A percentile compares a stretch with the other conserved stretches of the same genome.
Conservation (phyloP, 2,329 filamentous ascomycete genomes). For the Alternaria burnsii region DNA sequence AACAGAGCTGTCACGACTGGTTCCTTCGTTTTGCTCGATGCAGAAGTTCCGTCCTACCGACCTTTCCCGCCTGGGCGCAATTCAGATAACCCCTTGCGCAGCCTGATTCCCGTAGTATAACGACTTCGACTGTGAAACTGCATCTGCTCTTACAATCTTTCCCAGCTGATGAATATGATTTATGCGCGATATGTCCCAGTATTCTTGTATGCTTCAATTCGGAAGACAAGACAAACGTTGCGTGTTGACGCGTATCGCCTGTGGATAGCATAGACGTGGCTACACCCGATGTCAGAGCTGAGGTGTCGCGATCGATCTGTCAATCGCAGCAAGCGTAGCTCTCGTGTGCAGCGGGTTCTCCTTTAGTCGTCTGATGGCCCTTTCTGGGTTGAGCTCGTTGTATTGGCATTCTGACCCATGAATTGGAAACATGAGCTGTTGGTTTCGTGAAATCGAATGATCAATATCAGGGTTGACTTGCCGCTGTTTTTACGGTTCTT, state of each 20-base stretch:
- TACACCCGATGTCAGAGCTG: background rate
- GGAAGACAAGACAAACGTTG: background rate
- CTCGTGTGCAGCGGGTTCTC: background rate
- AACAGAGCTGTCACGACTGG: background rate
- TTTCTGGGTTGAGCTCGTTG: background rate
- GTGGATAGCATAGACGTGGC: background rate
- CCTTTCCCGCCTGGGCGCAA: background rate
- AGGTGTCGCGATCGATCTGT: background rate
- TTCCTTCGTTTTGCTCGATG: background rate
- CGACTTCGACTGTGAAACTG: background rate
- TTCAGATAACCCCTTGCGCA: background rate
- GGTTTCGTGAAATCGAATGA: fast-evolving
- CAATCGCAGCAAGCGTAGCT: background rate
- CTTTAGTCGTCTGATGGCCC: background rate
- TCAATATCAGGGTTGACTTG: background rate
- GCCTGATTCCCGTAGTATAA: background rate
- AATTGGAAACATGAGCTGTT: background rate
- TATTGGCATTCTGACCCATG: background rate
- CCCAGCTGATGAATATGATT: background rate
- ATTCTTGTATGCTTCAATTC: background rate
- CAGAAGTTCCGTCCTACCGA: background rate
- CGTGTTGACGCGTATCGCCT: background rate
- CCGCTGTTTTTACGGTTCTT: background rate
- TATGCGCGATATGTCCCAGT: background rate
- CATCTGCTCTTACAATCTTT: background rate